These are phyloP conservation scores for Adansonia rubrostipa DNA, from an alignment of 441 rosid genomes.

Conservation along the genomic window DNA sequence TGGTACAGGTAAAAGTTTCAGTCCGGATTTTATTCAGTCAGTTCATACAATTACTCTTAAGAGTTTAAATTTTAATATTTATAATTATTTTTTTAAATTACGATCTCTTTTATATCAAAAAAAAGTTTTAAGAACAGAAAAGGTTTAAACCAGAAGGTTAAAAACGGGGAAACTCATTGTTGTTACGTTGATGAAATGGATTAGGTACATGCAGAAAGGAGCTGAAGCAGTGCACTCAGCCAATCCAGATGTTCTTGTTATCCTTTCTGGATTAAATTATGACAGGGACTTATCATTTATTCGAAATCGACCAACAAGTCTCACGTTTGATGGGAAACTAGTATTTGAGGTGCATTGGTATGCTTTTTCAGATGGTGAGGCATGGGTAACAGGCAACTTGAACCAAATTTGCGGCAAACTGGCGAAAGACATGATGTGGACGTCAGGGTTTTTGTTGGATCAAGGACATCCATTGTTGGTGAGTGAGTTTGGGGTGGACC, in stretches of 20 bases:
- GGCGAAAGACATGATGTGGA: constrained; percentile 44
- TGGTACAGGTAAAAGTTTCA: constrained; percentile 63
- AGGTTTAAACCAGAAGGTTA: too few species aligned
- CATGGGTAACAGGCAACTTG: constrained; percentile 60
- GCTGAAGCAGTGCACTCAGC: constrained; percentile 75
- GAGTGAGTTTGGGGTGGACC: constrained; percentile 84
- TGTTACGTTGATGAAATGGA: constrained; percentile 5
- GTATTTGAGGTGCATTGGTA: constrained; percentile 87
- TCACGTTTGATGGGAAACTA: constrained; percentile 54
- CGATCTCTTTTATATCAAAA: too few species aligned
- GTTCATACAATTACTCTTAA: neutral
- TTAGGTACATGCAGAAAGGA: constrained; percentile 67
- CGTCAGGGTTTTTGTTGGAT: constrained; percentile 55
- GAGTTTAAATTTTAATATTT: too few species aligned
- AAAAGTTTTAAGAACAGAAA: too few species aligned
- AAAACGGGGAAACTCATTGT: neutral
- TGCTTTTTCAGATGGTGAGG: constrained; percentile 51
- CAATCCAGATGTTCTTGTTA: constrained; percentile 66
- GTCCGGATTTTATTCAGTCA: neutral
- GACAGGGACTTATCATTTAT: constrained; percentile 58
- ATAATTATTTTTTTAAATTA: too few species aligned
- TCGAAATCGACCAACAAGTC: constrained; percentile 33
- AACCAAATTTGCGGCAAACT: constrained; percentile 59
- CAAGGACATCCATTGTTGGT: constrained; percentile 70
- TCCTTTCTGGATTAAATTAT: constrained; percentile 67